Base-by-base conservation (phyloP, 2,329 filamentous ascomycete species). In the Botryosphaeria agaves region DNA sequence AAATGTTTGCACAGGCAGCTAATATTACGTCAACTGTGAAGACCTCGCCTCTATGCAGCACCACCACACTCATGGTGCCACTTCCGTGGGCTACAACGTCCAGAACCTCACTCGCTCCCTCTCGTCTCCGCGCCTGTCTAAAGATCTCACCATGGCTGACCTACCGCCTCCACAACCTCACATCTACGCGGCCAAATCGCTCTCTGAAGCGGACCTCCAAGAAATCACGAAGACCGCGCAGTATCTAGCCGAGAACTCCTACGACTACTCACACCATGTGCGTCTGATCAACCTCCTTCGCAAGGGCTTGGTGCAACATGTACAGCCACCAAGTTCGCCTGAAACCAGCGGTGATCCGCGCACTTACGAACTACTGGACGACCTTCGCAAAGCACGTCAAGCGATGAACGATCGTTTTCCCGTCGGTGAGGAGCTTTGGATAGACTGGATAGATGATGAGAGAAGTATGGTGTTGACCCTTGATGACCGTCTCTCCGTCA, bases 391-490 rank as follows among this genome's bases (percentile, higher is more conserved):
- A 38, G 60, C 61, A 3, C 62, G 70, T 34, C 62, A 68, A 40
- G 61, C 63, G 32, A 71, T 76, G 63, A 64, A 70, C 39, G 62
- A 64, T 31, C 61, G 70, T 14, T 76, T 74, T 41, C 75, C 77
- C 27, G 63, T 83, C 40, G 78, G 78, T 43, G 80, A 89, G 58
- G 72, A 78, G 34, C 68, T 67, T 48, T 89, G 80, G 80, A 54
- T 78, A 41, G 76, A 78, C 42, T 80, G 78, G 53, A 66, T 87
- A 39, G 71, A 80, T 37, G 80, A 85, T 51, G 69, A 78, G 41
- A 69, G 65, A 59, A 65, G 52, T 56, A 61, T 55, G 59, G 76
- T 46, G 48, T 59, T 46, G 56, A 75, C 47, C 52, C 48, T 79
- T 32, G 76, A 83, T 36, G 66, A 71, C 42, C 72, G 76, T 41